These are phyloP conservation scores for Suhomyces coccinellae DNA, from an alignment of 1,139 yeast genomes.

Conservation along the genomic window DNA sequence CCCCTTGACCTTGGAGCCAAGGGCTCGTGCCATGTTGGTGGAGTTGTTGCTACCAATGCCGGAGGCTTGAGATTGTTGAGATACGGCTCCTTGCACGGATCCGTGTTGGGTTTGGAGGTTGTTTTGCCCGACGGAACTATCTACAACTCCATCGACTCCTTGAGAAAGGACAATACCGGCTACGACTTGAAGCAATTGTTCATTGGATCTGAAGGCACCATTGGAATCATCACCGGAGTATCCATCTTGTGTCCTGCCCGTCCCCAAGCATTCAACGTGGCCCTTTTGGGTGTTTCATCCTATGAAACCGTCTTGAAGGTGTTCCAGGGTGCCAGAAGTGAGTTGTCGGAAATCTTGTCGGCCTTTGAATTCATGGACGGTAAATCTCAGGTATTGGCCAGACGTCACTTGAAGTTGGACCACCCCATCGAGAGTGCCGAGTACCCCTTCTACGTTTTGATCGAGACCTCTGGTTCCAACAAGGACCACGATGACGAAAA, in stretches of 20 bases:
- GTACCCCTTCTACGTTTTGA: slow-evolving; percentile 84
- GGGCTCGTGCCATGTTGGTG: slow-evolving; percentile 96
- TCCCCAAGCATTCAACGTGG: slow-evolving; percentile 84
- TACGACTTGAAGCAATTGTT: slow-evolving; percentile 88
- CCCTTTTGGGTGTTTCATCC: slow-evolving; percentile 78
- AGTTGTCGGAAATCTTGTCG: slow-evolving; percentile 80
- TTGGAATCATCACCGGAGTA: slow-evolving; percentile 88
- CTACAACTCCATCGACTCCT: slow-evolving; percentile 73
- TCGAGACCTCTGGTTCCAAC: slow-evolving; percentile 93
- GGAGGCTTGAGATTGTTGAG: slow-evolving; percentile 89
- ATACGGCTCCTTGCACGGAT: slow-evolving; percentile 91
- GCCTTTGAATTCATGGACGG: slow-evolving; percentile 96
- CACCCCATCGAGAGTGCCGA: slow-evolving; percentile 78
- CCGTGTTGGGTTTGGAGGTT: slow-evolving; percentile 87
- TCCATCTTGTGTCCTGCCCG: slow-evolving; percentile 91
- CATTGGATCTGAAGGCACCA: slow-evolving; percentile 91
- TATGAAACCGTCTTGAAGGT: slow-evolving; percentile 83
- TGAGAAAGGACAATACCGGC: slow-evolving; percentile 93
- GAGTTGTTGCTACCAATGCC: slow-evolving; percentile 94
- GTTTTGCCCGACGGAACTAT: slow-evolving; percentile 89
- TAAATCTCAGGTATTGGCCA: slow-evolving; percentile 67
- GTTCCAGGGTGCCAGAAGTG: slow-evolving; percentile 75
- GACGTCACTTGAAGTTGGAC: slow-evolving; percentile 50
- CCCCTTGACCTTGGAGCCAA: slow-evolving; percentile 96
- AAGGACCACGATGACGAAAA: slow-evolving; percentile 82